Evolutionary conservation across 148 eudicot species (phyloP).

Genomic region (Rhododendron vialii): DNA sequence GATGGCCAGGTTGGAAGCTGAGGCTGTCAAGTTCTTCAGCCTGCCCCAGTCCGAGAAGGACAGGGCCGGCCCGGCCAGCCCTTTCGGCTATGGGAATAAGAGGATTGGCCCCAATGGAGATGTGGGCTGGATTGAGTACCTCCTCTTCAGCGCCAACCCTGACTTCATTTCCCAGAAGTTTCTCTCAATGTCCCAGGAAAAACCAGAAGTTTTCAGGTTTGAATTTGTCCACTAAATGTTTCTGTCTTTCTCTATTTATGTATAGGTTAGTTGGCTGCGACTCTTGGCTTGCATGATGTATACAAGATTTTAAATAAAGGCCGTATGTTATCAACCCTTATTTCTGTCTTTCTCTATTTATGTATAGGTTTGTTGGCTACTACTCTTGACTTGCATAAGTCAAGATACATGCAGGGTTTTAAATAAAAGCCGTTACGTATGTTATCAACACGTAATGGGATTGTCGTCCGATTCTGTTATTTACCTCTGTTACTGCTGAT

Average conservation of each 20-base stretch:
- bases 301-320: not conserved
- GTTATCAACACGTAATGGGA: no score
- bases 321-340: not conserved
- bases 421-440: not conserved
- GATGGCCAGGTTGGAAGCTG: not conserved
- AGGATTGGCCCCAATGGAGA: not conserved
- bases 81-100: slow-evolving; percentile 1
- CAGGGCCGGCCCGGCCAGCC: not conserved
- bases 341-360: not conserved
- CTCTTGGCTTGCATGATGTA: not conserved
- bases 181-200: not conserved
- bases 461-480: no score
- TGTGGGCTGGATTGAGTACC: slow-evolving; percentile 11
- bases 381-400: not conserved
- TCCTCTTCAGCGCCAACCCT: slow-evolving; percentile 3
- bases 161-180: not conserved
- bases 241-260: not conserved
- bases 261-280: not conserved
- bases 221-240: not conserved
- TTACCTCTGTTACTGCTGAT: no score
- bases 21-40: slow-evolving; percentile 6
- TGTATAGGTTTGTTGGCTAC: not conserved
- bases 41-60: slow-evolving; percentile 4
- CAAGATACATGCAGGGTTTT: not conserved
- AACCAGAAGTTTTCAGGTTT: slow-evolving; percentile 1